Evolutionary conservation across 495 filamentous ascomycete genomes (phyloP).

Genomic region (Astrocystis sublimbata): DNA sequence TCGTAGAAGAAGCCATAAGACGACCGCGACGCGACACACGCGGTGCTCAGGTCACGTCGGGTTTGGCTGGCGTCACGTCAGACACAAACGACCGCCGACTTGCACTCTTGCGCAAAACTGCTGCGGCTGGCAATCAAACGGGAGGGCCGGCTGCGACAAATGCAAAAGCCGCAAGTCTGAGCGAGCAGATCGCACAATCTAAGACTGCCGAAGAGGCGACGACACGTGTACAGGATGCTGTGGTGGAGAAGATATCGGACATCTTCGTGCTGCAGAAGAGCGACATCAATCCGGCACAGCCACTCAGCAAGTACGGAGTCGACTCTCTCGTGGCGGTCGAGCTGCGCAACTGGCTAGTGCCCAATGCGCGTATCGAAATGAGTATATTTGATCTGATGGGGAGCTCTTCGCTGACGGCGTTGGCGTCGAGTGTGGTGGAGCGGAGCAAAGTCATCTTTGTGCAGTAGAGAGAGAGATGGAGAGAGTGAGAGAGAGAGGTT

Average conservation of each 20-base stretch:
- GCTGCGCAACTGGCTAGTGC: conserved; percentile 34
- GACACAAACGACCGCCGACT: background rate
- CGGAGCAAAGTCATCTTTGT: background rate
- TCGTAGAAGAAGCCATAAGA: background rate
- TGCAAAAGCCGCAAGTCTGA: no score
- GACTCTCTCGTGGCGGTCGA: conserved; percentile 43
- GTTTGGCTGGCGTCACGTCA: background rate
- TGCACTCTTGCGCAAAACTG: background rate
- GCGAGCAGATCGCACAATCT: no score
- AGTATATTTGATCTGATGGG: background rate
- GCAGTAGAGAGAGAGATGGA: no score
- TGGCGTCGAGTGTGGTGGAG: conserved; percentile 1
- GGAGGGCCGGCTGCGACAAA: background rate
- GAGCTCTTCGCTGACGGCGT: background rate
- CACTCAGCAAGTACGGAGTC: conserved; percentile 33
- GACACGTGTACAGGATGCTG: conserved; percentile 13
- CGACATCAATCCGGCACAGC: conserved; percentile 28
- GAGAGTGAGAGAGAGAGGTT: no score
- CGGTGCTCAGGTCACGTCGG: background rate
- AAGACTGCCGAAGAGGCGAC: background rate
- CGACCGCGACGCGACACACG: background rate
- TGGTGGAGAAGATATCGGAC: conserved; percentile 25
- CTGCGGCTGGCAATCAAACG: background rate
- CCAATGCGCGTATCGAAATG: background rate
- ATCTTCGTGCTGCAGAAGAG: conserved; percentile 28